These are phyloP conservation scores for Paraphoma chrysanthemicola DNA, from an alignment of 2,329 filamentous ascomycete species.

Conservation along the genomic window DNA sequence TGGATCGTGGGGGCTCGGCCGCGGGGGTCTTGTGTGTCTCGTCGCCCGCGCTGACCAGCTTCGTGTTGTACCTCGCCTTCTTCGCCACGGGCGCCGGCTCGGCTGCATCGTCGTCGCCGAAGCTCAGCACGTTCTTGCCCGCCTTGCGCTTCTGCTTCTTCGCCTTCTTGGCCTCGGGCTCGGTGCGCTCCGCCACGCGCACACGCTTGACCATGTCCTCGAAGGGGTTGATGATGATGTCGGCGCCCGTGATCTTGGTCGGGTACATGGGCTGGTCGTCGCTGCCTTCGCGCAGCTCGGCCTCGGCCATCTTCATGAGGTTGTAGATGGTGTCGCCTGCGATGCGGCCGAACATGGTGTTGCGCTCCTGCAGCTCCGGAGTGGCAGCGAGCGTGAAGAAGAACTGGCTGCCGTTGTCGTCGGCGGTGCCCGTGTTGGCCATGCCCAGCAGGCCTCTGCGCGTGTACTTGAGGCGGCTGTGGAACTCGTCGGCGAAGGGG, in stretches of 20 bases:
- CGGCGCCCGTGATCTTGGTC: conserved; percentile 74
- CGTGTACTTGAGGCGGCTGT: conserved; percentile 91
- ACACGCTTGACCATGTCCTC: conserved; percentile 78
- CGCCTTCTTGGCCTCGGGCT: conserved; percentile 51
- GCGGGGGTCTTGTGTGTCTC: conserved; percentile 47
- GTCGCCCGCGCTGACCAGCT: conserved; percentile 65
- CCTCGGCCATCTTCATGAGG: conserved; percentile 89
- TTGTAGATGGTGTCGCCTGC: conserved; percentile 97
- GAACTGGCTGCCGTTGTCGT: conserved; percentile 95
- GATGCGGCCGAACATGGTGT: conserved; percentile 91
- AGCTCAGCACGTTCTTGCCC: conserved; percentile 79
- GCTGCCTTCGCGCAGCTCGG: conserved; percentile 76
- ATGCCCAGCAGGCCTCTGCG: conserved; percentile 90
- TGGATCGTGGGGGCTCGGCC: conserved; percentile 26
- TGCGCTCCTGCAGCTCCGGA: conserved; percentile 85
- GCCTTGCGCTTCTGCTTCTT: conserved; percentile 72
- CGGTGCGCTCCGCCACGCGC: conserved; percentile 60
- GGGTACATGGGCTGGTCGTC: conserved; percentile 87
- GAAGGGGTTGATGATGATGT: conserved; percentile 83
- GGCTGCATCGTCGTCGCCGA: conserved; percentile 68
- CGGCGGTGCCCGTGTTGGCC: conserved; percentile 81
- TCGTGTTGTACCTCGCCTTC: conserved; percentile 80
- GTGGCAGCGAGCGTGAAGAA: conserved; percentile 89
- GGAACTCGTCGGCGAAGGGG: conserved; percentile 87
- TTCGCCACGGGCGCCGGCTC: conserved; percentile 68